Evolutionary conservation across 2,329 filamentous ascomycete genomes (phyloP).

Genomic region (Hypoxylon sp.): DNA sequence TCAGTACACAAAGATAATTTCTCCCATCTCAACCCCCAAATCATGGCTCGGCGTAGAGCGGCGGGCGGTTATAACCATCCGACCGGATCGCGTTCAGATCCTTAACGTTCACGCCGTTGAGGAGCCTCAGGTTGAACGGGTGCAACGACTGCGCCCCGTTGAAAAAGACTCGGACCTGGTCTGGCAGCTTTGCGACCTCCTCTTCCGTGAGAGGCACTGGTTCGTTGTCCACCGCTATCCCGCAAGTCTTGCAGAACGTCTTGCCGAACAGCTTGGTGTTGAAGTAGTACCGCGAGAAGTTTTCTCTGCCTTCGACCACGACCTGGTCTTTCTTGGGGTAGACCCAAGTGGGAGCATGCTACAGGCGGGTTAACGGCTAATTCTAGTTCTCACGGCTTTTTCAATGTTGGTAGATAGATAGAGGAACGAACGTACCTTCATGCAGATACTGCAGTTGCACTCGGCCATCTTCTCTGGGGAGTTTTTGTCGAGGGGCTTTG

Average conservation of each 20-base stretch:
- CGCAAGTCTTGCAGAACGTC: constrained; percentile 60
- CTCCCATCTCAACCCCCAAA: background rate
- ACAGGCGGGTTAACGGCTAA: constrained; percentile 8
- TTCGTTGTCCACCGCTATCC: constrained; percentile 53
- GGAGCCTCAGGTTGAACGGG: constrained; percentile 44
- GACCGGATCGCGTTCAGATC: constrained; percentile 29
- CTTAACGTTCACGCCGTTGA: constrained; percentile 38
- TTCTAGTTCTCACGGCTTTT: no score
- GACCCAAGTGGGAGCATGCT: constrained; percentile 57
- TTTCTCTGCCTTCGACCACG: constrained; percentile 51
- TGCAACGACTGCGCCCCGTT: constrained; percentile 20
- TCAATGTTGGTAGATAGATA: background rate
- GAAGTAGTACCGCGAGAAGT: constrained; percentile 53
- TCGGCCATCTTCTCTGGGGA: constrained; percentile 47
- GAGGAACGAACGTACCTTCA: constrained; percentile 47
- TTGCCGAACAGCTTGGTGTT: constrained; percentile 47
- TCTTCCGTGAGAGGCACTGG: constrained; percentile 46
- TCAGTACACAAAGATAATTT: no score
- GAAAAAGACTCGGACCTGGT: constrained; percentile 34
- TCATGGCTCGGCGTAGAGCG: constrained; percentile 49
- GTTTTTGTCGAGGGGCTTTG: constrained; percentile 53
- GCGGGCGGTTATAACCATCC: constrained; percentile 37
- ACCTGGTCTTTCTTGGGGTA: constrained; percentile 53
- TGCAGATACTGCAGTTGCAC: constrained; percentile 63
- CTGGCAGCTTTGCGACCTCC: constrained; percentile 47